These are phyloP conservation scores for Celoporthe dispersa DNA, from an alignment of 2,329 filamentous ascomycete genomes.

Conservation along the genomic window DNA sequence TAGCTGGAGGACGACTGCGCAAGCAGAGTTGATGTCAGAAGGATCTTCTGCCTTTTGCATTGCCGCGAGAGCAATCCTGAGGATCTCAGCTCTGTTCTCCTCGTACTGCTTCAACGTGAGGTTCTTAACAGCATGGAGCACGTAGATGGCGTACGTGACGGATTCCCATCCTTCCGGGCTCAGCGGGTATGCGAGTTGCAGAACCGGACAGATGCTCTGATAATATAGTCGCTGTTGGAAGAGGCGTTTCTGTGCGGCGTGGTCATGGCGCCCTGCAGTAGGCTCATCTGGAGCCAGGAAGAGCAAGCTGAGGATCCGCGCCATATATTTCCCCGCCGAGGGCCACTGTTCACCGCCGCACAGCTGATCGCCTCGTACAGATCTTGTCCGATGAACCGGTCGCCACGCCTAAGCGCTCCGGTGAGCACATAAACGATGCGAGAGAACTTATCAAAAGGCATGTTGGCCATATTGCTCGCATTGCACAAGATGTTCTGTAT, in stretches of 20 bases:
- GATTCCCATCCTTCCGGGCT: constrained; percentile 34
- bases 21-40: constrained; percentile 51
- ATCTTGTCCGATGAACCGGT: constrained; percentile 16
- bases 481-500: constrained; percentile 20
- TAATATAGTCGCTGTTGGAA: constrained; percentile 56
- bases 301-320: constrained; percentile 48
- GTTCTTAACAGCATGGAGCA: constrained; percentile 54
- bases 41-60: constrained; percentile 48
- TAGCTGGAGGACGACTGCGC: constrained; percentile 54
- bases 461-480: constrained; percentile 3
- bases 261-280: constrained; percentile 15
- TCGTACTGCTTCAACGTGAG: constrained; percentile 57
- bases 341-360: constrained; percentile 19
- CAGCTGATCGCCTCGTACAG: constrained; percentile 19
- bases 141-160: constrained; percentile 50
- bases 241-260: constrained; percentile 23
- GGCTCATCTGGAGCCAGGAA: constrained; percentile 37
- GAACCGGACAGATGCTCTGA: constrained; percentile 50
- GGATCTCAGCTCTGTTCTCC: constrained; percentile 51
- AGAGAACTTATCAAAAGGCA: constrained; percentile 16
- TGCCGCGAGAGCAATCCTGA: constrained; percentile 54
- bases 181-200: constrained; percentile 47
- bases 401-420: constrained; percentile 25
- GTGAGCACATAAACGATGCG: constrained; percentile 21
- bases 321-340: constrained; percentile 42